phyloP scores from a whole-genome alignment of 2,329 filamentous ascomycete genomes.

The Periconia macrospinosa region DNA sequence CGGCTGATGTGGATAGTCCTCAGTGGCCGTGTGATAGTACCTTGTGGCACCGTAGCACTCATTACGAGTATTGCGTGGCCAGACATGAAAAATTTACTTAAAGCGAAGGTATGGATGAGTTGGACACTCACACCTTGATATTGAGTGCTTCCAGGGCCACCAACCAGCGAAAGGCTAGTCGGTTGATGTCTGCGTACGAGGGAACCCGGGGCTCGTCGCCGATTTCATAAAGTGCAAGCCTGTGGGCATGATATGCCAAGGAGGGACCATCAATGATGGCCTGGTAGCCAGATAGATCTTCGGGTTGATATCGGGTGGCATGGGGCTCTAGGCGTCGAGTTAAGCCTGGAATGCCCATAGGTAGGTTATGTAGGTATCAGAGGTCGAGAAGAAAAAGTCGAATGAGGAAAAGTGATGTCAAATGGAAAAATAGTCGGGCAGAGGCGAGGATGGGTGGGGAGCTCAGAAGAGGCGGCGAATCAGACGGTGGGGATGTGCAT shows the following conservation, averaged over 20 bases:
- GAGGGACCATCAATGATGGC: constrained; percentile 74
- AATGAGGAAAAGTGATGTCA: neutral
- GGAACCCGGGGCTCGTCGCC: constrained; percentile 23
- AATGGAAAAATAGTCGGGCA: neutral
- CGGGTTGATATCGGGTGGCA: constrained; percentile 22
- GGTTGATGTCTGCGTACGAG: constrained; percentile 63
- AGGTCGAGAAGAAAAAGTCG: neutral
- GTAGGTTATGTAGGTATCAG: too few relatives aligned
- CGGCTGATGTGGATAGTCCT: neutral
- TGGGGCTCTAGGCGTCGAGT: constrained; percentile 34
- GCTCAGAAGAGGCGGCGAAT: neutral
- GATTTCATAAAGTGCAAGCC: constrained; percentile 46
- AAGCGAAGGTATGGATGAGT: constrained; percentile 14
- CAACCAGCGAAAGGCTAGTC: constrained; percentile 60
- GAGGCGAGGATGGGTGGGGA: neutral
- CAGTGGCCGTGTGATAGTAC: neutral
- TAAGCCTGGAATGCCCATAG: constrained; percentile 42
- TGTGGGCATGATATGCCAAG: constrained; percentile 72
- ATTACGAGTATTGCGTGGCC: constrained; percentile 10
- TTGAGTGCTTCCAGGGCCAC: constrained; percentile 58
- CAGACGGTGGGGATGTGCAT: constrained; percentile 9
- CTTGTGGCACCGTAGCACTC: neutral
- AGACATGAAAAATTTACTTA: constrained; percentile 8
- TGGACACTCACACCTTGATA: constrained; percentile 62
- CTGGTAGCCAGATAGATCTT: constrained; percentile 26